Conservation (phyloP, 306 rosid genomes). For the Cyamopsis tetragonoloba region DNA sequence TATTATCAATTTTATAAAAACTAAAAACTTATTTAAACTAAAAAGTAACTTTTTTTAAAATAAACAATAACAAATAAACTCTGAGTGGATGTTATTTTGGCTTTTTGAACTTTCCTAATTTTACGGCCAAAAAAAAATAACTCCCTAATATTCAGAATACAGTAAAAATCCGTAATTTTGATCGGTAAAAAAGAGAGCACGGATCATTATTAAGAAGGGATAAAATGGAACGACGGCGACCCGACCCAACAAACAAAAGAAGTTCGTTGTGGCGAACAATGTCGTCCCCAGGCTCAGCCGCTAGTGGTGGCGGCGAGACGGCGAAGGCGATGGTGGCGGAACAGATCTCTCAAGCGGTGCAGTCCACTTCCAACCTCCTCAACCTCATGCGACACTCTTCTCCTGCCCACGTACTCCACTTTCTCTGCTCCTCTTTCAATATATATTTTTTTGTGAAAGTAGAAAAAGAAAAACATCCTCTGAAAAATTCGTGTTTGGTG, state of each 20-base stretch:
- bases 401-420: conserved; percentile 54
- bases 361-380: conserved; percentile 81
- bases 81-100: too few relatives aligned
- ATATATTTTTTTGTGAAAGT: too few relatives aligned
- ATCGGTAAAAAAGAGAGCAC: neutral
- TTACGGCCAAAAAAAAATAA: too few relatives aligned
- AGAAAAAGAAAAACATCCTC: neutral
- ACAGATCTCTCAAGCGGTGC: conserved; percentile 81
- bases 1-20: too few relatives aligned
- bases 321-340: conserved; percentile 66
- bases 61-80: too few relatives aligned
- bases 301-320: conserved; percentile 31
- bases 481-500: neutral
- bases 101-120: too few relatives aligned
- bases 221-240: conserved; percentile 16
- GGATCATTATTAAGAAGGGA: conserved; percentile 2
- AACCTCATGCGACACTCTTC: conserved; percentile 85
- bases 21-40: too few relatives aligned
- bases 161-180: neutral
- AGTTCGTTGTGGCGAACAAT: conserved; percentile 34
- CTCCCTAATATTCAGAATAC: neutral
- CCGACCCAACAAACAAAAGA: neutral
- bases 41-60: too few relatives aligned
- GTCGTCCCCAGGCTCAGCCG: conserved; percentile 42
- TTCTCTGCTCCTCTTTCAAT: too few relatives aligned